phyloP scores from a whole-genome alignment of 2,329 filamentous ascomycete genomes.

The Phoma sp. region DNA sequence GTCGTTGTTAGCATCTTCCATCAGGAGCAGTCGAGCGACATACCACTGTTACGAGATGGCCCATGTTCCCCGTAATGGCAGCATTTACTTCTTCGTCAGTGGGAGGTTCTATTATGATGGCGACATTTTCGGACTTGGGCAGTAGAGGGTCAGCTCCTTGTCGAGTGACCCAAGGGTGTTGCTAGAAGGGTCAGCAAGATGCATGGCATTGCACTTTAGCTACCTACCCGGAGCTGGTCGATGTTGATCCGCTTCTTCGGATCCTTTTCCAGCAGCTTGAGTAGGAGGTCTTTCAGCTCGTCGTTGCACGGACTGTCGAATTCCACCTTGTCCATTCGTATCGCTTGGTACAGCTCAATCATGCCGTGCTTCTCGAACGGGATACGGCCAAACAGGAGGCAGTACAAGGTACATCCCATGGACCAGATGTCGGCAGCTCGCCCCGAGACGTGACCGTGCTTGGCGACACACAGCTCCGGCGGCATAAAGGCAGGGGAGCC shows the following conservation, averaged over 20 bases:
- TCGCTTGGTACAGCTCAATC: conserved; percentile 87
- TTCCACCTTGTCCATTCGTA: conserved; percentile 71
- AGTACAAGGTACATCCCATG: conserved; percentile 95
- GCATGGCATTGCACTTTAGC: background rate
- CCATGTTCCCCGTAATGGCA: conserved; percentile 90
- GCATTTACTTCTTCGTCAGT: conserved; percentile 90
- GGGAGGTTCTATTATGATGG: conserved; percentile 78
- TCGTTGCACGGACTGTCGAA: conserved; percentile 70
- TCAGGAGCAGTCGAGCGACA: conserved; percentile 15
- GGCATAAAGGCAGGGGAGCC: conserved; percentile 95
- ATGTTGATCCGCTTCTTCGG: conserved; percentile 83
- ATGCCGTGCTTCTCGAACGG: conserved; percentile 83
- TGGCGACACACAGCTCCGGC: conserved; percentile 86
- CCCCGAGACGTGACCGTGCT: conserved; percentile 86
- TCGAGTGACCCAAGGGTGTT: conserved; percentile 92
- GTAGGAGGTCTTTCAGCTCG: conserved; percentile 77
- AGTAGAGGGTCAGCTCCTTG: conserved; percentile 78
- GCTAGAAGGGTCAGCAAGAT: conserved; percentile 58
- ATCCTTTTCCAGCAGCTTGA: conserved; percentile 80
- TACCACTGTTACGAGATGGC: conserved; percentile 83
- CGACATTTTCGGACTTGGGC: conserved; percentile 83
- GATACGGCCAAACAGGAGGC: conserved; percentile 84
- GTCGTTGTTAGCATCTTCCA: conserved; percentile 6
- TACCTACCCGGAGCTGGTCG: conserved; percentile 76
- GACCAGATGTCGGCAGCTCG: conserved; percentile 96